phyloP scores from a whole-genome alignment of 2,329 filamentous ascomycete species.

The Calonectria pseudoreteaudii region DNA sequence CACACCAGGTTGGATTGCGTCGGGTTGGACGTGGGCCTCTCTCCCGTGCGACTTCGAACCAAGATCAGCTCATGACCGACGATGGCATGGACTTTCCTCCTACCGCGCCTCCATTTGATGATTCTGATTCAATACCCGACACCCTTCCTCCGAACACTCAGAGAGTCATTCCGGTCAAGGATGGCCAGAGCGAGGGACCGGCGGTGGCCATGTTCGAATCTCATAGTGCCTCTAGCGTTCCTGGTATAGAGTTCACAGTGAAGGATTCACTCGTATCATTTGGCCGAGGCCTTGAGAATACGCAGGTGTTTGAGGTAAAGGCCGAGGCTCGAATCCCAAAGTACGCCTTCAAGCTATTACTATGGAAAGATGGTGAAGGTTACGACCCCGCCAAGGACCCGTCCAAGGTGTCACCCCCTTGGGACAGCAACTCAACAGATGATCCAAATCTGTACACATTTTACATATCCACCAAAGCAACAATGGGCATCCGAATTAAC shows the following conservation, averaged over 20 bases:
- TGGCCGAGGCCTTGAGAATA: conserved; percentile 79
- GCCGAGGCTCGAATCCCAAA: conserved; percentile 82
- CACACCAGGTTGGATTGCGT: conserved; percentile 45
- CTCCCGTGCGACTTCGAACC: conserved; percentile 38
- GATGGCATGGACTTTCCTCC: conserved; percentile 45
- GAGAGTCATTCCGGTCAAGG: conserved; percentile 50
- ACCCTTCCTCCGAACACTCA: conserved; percentile 52
- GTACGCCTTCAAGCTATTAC: conserved; percentile 81
- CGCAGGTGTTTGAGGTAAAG: conserved; percentile 70
- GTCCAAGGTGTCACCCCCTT: conserved; percentile 65
- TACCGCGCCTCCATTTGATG: conserved; percentile 44
- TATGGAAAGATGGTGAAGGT: conserved; percentile 76
- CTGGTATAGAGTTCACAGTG: conserved; percentile 73
- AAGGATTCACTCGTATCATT: conserved; percentile 78
- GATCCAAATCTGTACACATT: conserved; percentile 72
- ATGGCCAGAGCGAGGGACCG: conserved; percentile 49
- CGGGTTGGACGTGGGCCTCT: conserved; percentile 21
- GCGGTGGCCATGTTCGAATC: conserved; percentile 76
- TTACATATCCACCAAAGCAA: conserved; percentile 83
- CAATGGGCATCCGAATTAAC: conserved; percentile 82
- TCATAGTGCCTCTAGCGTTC: conserved; percentile 72
- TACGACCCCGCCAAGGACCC: conserved; percentile 69
- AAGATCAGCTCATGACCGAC: conserved; percentile 40
- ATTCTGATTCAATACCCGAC: conserved; percentile 46
- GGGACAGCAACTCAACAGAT: conserved; percentile 47